These are phyloP conservation scores for Liriodendron chinense DNA, from an alignment of 164 flowering plant genomes.

Conservation along the genomic window DNA sequence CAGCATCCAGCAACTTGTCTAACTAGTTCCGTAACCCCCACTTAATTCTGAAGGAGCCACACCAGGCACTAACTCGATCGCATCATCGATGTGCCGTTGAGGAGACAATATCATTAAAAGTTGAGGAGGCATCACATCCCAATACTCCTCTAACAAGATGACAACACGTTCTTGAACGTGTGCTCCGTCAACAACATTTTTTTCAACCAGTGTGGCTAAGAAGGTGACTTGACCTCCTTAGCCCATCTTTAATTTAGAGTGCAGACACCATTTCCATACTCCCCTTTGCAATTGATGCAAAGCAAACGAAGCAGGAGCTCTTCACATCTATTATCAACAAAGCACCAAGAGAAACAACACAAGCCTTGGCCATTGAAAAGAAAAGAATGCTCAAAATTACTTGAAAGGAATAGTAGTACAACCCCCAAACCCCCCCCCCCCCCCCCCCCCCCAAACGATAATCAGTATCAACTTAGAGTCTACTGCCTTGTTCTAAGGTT, in stretches of 20 bases:
- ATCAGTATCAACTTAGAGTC: too few species aligned
- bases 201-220: neutral
- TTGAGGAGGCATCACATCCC: constrained; percentile 11
- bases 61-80: constrained; percentile 12
- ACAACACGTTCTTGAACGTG: neutral
- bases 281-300: too few species aligned
- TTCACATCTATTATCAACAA: neutral
- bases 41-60: too few species aligned
- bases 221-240: constrained; percentile 4
- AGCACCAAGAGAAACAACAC: neutral
- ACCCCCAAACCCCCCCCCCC: neutral
- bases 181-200: neutral
- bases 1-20: neutral
- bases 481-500: too few species aligned
- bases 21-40: neutral
- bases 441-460: too few species aligned
- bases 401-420: constrained; percentile 15
- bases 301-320: neutral
- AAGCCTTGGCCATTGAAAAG: neutral
- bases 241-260: neutral
- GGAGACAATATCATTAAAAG: constrained; percentile 8
- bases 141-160: neutral
- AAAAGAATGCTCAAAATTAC: constrained; percentile 10
- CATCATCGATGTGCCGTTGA: neutral
- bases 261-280: neutral